phyloP scores from a whole-genome alignment of 805 yeast species.

The Nakazawaea ishiwadae region DNA sequence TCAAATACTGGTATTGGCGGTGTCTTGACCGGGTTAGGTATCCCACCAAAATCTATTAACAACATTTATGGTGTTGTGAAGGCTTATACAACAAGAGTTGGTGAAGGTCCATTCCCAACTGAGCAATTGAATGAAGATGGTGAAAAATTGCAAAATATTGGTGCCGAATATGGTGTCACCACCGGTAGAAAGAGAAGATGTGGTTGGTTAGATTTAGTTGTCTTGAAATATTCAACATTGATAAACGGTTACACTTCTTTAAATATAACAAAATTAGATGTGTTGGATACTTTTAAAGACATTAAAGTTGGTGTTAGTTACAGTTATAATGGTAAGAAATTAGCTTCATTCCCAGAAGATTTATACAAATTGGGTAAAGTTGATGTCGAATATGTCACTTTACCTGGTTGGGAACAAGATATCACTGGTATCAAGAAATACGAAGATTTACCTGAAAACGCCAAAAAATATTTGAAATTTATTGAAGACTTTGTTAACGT shows the following conservation, averaged over 20 bases:
- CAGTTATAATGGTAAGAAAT: conserved; percentile 67
- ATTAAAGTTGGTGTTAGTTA: conserved; percentile 86
- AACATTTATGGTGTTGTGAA: conserved; percentile 94
- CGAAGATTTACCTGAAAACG: conserved; percentile 82
- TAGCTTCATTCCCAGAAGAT: conserved; percentile 90
- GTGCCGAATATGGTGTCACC: conserved; percentile 96
- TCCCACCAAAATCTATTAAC: conserved; percentile 82
- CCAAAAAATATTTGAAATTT: conserved; percentile 75
- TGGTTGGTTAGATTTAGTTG: conserved; percentile 98
- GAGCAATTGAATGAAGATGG: conserved; percentile 90
- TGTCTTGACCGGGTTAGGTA: conserved; percentile 92
- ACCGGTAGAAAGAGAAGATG: conserved; percentile 99
- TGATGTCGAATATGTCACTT: conserved; percentile 85
- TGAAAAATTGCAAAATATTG: conserved; percentile 81
- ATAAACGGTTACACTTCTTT: conserved; percentile 94
- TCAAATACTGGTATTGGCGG: conserved; percentile 97
- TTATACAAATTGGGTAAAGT: conserved; percentile 76
- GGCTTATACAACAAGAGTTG: conserved; percentile 98
- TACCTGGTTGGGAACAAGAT: conserved; percentile 92
- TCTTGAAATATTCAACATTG: conserved; percentile 81
- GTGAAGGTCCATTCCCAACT: conserved; percentile 99
- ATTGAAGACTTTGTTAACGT: conserved; percentile 83
- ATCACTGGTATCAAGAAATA: conserved; percentile 68
- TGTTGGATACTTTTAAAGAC: conserved; percentile 83
- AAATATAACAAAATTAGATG: conserved; percentile 94